A percentile compares a stretch with the other conserved stretches of the same genome.
These are phyloP conservation scores for Candida michaelii DNA, from an alignment of 805 yeast genomes.

Conservation along the genomic window DNA sequence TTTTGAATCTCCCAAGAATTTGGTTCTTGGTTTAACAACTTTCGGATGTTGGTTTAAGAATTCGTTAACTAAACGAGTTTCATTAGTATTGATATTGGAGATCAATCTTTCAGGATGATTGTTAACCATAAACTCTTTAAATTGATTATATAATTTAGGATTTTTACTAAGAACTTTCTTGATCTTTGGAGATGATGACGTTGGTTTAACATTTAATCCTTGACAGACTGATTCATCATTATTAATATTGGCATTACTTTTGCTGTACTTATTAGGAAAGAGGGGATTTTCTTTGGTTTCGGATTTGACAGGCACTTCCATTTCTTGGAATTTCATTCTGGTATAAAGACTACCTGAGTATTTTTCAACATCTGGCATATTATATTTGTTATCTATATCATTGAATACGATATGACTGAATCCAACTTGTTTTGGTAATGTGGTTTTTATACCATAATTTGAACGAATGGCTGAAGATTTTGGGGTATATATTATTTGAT, in stretches of 20 bases:
- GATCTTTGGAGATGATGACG: conserved; percentile 28
- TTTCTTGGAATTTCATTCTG: conserved; percentile 65
- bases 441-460: conserved; percentile 74
- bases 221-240: conserved; percentile 28
- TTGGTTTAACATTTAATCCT: conserved; percentile 31
- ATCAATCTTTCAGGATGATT: conserved; percentile 44
- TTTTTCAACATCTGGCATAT: conserved; percentile 71
- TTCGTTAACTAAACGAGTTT: conserved; percentile 30
- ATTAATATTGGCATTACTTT: conserved; percentile 15
- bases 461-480: conserved; percentile 62
- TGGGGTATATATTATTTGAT: conserved; percentile 71
- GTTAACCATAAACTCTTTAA: conserved; percentile 53
- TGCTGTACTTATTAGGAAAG: conserved; percentile 34
- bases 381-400: conserved; percentile 64
- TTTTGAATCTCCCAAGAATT: conserved; percentile 7
- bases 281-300: conserved; percentile 39
- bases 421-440: conserved; percentile 63
- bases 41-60: conserved; percentile 25
- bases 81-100: conserved; percentile 22
- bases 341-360: conserved; percentile 59
- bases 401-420: conserved; percentile 61
- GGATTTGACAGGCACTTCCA: conserved; percentile 51
- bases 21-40: conserved; percentile 22
- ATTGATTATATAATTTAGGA: conserved; percentile 49
- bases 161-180: conserved; percentile 39